Base-by-base conservation (phyloP, 2,329 filamentous ascomycete species). In the Apiospora hydei region DNA sequence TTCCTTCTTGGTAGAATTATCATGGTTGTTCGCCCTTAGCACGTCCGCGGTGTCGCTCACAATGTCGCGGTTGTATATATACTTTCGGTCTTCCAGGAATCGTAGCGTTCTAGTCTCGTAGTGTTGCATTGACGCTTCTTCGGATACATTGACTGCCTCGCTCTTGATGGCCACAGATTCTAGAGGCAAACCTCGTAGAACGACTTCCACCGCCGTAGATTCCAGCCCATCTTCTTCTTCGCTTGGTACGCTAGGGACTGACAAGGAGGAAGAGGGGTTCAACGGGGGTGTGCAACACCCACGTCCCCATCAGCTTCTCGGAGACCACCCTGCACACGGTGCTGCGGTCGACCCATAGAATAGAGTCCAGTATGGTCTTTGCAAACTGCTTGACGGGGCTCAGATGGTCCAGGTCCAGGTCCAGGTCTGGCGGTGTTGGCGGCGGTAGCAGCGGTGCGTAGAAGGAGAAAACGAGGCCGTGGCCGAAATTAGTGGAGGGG, bases 401-500 rank as follows among this genome's bases (percentile, higher is more conserved):
- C 34, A 38, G 34, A 6, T 5, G 13, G 16, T 11, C 1, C 41
- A 30, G n/a, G 41, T 11, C 1, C 41, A 30, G n/a, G 41, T 24
- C 66, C 4, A 57, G 26, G 51, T 47, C 26, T 34, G 16, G 44
- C 1, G 44, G 44, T 6, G 44, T 18, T 3, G 53, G 53, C 10
- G 34, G 34, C 34, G 34, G 34, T 38, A 44, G 38, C 5, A 67
- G 26, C 5, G 38, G n/a, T 13, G 66, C n/a, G 66, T 44, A 67
- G n/a, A 67, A n/a, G n/a, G 66, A 67, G 41, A 67, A 26, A 26
- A 47, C 44, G n/a, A 67, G 41, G n/a, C 66, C 66, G 44, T 67
- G 66, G 16, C 7, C 18, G 53, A n/a, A 38, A 64, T 4, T 21
- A n/a, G 66, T 13, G 6, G 41, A 30, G 13, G 44, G 41, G 21